Conservation (phyloP, 2,329 filamentous ascomycete genomes). For the Sphaerulina musiva region DNA sequence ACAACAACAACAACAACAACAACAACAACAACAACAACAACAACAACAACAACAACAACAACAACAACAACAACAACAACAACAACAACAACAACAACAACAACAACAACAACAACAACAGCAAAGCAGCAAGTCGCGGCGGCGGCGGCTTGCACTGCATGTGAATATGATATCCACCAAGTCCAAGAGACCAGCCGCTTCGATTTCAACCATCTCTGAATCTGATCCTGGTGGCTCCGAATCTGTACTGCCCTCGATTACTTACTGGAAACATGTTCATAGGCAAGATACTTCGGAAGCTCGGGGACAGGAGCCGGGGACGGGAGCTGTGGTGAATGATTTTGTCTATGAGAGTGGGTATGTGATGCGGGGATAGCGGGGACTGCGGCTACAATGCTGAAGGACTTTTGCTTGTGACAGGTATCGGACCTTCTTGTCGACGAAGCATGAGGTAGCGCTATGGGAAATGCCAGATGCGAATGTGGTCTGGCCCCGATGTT, state of each 20-base stretch:
- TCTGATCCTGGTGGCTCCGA: background rate
- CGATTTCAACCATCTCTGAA: background rate
- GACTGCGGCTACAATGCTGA: background rate
- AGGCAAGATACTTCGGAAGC: background rate
- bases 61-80: too few species aligned
- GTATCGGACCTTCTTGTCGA: too few species aligned
- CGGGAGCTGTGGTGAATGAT: background rate
- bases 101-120: background rate
- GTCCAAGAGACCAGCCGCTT: background rate
- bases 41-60: too few species aligned
- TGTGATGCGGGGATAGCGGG: background rate
- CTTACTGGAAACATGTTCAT: background rate
- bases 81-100: too few species aligned
- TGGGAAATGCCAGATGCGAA: too few species aligned
- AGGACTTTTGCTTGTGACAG: too few species aligned
- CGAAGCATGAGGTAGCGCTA: too few species aligned
- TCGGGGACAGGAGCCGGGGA: background rate
- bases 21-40: too few species aligned
- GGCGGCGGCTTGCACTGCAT: background rate
- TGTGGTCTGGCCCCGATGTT: too few species aligned
- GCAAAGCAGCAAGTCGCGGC: background rate
- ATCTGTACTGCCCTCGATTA: background rate
- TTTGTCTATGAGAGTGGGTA: background rate
- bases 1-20: too few species aligned
- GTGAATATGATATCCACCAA: background rate